Conservation (phyloP, 164 flowering plant genomes). For the Chloranthus sessilifolius region DNA sequence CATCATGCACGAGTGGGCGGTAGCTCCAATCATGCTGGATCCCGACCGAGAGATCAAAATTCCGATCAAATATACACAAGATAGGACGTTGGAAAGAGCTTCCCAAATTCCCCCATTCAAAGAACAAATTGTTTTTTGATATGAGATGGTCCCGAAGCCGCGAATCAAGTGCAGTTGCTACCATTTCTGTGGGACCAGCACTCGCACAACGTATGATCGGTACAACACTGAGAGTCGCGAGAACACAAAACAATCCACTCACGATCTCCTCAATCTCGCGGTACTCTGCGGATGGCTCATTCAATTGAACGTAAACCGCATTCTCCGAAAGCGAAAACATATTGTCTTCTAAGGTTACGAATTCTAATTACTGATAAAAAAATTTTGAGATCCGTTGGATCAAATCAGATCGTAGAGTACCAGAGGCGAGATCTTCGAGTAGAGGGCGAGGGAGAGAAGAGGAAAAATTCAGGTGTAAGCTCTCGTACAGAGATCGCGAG, state of each 20-base stretch:
- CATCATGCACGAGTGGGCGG: constrained; percentile 87
- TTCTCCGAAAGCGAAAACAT: constrained; percentile 75
- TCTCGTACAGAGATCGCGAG: constrained; percentile 56
- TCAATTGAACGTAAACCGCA: constrained; percentile 63
- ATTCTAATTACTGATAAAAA: constrained; percentile 94
- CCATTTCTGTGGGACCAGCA: constrained; percentile 99
- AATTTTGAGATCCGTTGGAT: constrained; percentile 63
- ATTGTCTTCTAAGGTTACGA: constrained; percentile 76
- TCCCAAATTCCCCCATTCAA: constrained; percentile 67
- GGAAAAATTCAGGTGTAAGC: constrained; percentile 84
- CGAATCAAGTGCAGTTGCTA: constrained; percentile 74
- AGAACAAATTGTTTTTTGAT: constrained; percentile 79
- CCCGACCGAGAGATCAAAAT: constrained; percentile 80
- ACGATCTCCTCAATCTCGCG: constrained; percentile 83
- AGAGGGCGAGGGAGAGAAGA: constrained; percentile 76
- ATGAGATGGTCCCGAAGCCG: constrained; percentile 77
- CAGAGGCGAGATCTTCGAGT: constrained; percentile 80
- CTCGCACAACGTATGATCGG: constrained; percentile 87
- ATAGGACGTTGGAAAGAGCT: constrained; percentile 84
- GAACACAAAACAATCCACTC: constrained; percentile 75
- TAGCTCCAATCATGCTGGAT: constrained; percentile 96
- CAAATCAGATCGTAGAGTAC: constrained; percentile 50
- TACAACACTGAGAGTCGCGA: constrained; percentile 83
- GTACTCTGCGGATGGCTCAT: constrained; percentile 89
- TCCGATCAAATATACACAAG: constrained; percentile 83